Conservation (phyloP, 2,329 filamentous ascomycete genomes). For the Beauveria brongniartii region DNA sequence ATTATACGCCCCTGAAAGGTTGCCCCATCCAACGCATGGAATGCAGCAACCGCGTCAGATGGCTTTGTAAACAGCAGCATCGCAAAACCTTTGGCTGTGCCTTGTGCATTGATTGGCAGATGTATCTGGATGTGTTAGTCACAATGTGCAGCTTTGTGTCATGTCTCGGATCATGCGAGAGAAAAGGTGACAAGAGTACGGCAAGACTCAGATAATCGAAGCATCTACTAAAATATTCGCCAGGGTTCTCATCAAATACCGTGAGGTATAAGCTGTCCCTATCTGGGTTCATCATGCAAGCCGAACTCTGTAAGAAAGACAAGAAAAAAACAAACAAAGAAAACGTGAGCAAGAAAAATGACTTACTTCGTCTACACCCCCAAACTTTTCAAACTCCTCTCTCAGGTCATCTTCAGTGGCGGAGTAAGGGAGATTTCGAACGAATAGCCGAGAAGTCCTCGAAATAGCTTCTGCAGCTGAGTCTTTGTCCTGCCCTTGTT, state of each 20-base stretch:
- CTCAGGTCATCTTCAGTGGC: conserved; percentile 70
- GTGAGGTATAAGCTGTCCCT: conserved; percentile 96
- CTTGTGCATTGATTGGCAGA: conserved; percentile 65
- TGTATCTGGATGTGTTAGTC: conserved; percentile 60
- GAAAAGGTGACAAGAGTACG: conserved; percentile 20
- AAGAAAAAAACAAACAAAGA: conserved; percentile 15
- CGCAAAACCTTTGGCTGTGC: conserved; percentile 80
- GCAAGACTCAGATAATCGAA: conserved; percentile 67
- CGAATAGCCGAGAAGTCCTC: conserved; percentile 70
- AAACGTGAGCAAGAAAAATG: neutral
- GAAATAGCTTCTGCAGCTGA: conserved; percentile 53
- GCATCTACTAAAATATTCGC: conserved; percentile 99
- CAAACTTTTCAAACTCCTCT: conserved; percentile 62
- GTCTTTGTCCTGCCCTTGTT: conserved; percentile 27
- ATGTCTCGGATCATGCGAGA: conserved; percentile 14
- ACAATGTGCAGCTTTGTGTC: neutral
- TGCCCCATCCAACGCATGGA: conserved; percentile 69
- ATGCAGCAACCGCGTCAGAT: conserved; percentile 68
- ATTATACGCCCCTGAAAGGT: conserved; percentile 88
- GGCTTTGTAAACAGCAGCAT: conserved; percentile 72
- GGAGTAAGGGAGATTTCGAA: conserved; percentile 81
- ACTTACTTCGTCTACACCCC: conserved; percentile 80
- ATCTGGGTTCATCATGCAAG: conserved; percentile 93
- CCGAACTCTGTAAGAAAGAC: neutral
- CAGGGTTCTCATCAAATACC: conserved; percentile 83